Evolutionary conservation across 495 filamentous ascomycete species (phyloP).

Genomic region (Tuber magnatum): DNA sequence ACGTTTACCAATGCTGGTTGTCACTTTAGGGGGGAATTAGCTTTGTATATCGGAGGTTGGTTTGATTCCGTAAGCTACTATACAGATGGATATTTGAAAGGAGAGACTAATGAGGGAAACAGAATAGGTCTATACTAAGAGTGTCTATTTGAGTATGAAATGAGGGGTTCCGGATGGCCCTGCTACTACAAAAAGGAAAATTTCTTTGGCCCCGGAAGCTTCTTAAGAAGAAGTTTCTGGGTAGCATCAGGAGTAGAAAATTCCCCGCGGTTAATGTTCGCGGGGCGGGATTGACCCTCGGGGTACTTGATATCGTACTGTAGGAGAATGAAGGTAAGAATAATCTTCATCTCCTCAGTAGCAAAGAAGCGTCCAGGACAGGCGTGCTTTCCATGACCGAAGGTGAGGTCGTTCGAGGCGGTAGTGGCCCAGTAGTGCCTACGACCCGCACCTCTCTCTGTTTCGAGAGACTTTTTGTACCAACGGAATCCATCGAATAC

Average conservation of each 20-base stretch:
- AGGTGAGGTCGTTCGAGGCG: constrained; percentile 45
- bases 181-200: constrained; percentile 21
- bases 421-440: constrained; percentile 47
- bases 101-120: neutral
- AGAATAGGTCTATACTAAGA: neutral
- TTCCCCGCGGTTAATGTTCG: constrained; percentile 43
- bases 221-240: constrained; percentile 41
- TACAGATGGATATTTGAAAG: neutral
- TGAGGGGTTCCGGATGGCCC: neutral
- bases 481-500: constrained; percentile 53
- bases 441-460: constrained; percentile 40
- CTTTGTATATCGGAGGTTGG: neutral
- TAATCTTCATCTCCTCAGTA: constrained; percentile 48
- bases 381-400: constrained; percentile 51
- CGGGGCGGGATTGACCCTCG: constrained; percentile 43
- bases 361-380: constrained; percentile 55
- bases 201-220: constrained; percentile 15
- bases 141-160: neutral
- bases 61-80: neutral
- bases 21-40: neutral
- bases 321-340: constrained; percentile 45
- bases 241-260: constrained; percentile 40
- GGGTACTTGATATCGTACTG: constrained; percentile 47
- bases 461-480: constrained; percentile 43
- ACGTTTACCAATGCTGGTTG: neutral